Conservation (phyloP, 2,329 filamentous ascomycete genomes). For the Blastomyces percursus region DNA sequence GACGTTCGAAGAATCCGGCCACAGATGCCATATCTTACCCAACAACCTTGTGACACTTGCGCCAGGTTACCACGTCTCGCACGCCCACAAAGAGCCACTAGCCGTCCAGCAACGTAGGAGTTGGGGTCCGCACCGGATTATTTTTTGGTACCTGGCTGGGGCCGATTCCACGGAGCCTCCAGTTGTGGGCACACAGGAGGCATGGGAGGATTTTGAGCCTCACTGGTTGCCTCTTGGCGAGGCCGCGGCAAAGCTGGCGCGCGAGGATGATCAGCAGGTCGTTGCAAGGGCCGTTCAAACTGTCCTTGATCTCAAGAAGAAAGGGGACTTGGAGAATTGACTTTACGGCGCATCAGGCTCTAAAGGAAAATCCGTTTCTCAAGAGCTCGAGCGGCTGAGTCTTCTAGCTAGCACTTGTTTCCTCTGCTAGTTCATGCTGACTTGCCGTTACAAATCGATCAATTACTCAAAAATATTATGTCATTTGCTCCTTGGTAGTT, state of each 20-base stretch:
- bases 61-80: neutral
- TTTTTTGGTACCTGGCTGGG: slow-evolving; percentile 15
- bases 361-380: neutral
- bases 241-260: slow-evolving; percentile 11
- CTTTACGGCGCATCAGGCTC: neutral
- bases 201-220: slow-evolving; percentile 14
- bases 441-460: neutral
- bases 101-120: slow-evolving; percentile 3
- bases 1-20: slow-evolving; percentile 19
- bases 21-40: slow-evolving; percentile 6
- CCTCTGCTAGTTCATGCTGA: neutral
- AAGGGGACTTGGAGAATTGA: neutral
- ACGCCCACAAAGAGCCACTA: slow-evolving; percentile 7
- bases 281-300: slow-evolving; percentile 3
- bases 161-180: slow-evolving; percentile 8
- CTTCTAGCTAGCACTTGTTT: neutral
- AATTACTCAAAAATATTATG: neutral
- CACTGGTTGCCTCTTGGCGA: slow-evolving; percentile 9
- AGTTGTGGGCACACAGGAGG: slow-evolving; percentile 13
- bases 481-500: neutral
- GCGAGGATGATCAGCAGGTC: slow-evolving; percentile 8
- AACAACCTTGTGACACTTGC: slow-evolving; percentile 6
- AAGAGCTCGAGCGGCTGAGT: neutral
- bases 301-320: neutral
- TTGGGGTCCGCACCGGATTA: slow-evolving; percentile 8